Evolutionary conservation across 148 eudicot genomes (phyloP), one percentile per base, ranked within the genome.

Genomic region (Simmondsia chinensis): DNA sequence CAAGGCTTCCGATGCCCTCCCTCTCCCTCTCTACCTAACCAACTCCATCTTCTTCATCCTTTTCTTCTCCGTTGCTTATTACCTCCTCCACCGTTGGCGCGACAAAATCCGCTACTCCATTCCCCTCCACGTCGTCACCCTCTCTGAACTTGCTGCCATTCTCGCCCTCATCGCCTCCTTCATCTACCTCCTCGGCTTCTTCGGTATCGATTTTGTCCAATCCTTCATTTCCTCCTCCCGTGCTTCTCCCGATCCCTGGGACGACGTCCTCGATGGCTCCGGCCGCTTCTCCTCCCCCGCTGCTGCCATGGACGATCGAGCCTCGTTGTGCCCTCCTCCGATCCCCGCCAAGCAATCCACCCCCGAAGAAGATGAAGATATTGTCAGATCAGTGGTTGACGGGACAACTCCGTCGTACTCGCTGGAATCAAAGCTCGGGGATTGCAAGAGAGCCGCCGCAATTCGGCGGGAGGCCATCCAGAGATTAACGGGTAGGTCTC

Each of bases 51-150:
- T 84, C 77, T 74, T 84, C 73, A 65, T 82, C 6, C 72, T 84
- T 18, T 84, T 84, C 66, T 84, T 84, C 69, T 74, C 82, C 52
- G 71, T 74, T 34, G 75, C 80, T 0, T 80, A 80, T 48, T 84
- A 56, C 46, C 85, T 84, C 30, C 85, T 84, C 58, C 70, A 39
- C 56, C 71, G 95, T 0, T 84, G 95, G 94, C 71, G 88, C 6
- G 79, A 79, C 45, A 84, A 84, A 62, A 84, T 80, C 72, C 84
- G 88, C 0, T 64, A 41, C 52, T 80, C 85, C 39, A 70, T 73
- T 8, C 95, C 95, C 8, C 74, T 84, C 43, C 89, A 81, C 37
- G 69, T 80, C 37, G 49, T 84, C 44, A 69, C 80, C 1, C 56
- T 84, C 39, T 70, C 95, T 10, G 95, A 84, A 38, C 71, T 84